Conservation (phyloP, 2,329 filamentous ascomycete genomes). For the Talaromyces sp. region DNA sequence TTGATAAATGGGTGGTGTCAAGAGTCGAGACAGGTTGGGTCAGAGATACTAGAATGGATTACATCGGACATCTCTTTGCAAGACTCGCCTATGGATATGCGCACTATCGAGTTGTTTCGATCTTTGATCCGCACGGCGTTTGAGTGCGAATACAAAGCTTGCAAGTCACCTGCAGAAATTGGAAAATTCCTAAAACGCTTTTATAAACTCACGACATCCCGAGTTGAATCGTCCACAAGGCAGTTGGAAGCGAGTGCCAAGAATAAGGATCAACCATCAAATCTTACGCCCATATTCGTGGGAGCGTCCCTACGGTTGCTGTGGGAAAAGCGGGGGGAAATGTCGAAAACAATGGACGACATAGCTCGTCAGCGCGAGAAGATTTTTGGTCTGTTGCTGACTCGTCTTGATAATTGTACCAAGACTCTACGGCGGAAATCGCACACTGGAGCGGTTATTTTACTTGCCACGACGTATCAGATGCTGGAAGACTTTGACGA, state of each 20-base stretch:
- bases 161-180: neutral
- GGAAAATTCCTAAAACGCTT: conserved; percentile 21
- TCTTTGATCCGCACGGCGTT: conserved; percentile 35
- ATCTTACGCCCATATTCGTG: conserved; percentile 37
- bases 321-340: conserved; percentile 29
- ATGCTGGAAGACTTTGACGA: conserved; percentile 41
- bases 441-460: conserved; percentile 28
- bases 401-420: conserved; percentile 35
- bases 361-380: conserved; percentile 32
- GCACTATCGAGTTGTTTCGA: conserved; percentile 37
- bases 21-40: conserved; percentile 21
- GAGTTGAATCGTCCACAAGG: conserved; percentile 28
- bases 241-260: conserved; percentile 32
- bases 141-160: conserved; percentile 1
- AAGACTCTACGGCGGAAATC: conserved; percentile 34
- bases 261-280: conserved; percentile 20
- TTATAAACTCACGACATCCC: conserved; percentile 35
- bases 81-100: conserved; percentile 31
- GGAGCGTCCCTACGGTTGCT: conserved; percentile 34
- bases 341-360: conserved; percentile 28
- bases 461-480: conserved; percentile 37
- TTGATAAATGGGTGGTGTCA: conserved; percentile 28
- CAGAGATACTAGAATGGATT: conserved; percentile 36
- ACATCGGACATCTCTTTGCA: conserved; percentile 33
- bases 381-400: conserved; percentile 33